phyloP scores from a whole-genome alignment of 805 yeast species.

The Yarrowia deformans region DNA sequence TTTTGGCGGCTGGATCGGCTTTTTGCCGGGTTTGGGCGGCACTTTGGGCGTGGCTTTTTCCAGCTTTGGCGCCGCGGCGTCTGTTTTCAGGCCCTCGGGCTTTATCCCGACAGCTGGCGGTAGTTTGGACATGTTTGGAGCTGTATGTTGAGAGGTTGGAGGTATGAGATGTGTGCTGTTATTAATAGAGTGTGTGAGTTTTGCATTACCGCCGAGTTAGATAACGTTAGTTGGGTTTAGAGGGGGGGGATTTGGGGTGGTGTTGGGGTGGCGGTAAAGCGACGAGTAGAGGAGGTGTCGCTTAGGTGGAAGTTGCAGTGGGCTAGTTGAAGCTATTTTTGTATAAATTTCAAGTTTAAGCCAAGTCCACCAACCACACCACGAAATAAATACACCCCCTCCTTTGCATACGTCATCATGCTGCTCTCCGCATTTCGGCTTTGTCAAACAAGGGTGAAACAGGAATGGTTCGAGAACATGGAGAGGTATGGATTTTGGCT shows the following conservation, averaged over 20 bases:
- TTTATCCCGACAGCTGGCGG: constrained; percentile 31
- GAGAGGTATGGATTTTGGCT: too few relatives aligned
- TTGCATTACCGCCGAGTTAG: neutral
- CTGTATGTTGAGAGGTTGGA: neutral
- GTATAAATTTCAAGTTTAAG: too few relatives aligned
- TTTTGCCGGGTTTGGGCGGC: constrained; percentile 10
- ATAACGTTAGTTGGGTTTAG: neutral
- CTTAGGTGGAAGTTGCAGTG: neutral
- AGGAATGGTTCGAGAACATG: neutral
- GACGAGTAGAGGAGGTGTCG: too few relatives aligned
- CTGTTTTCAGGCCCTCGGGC: constrained; percentile 15
- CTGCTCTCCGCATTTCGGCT: neutral
- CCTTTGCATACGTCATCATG: neutral
- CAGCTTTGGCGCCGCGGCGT: neutral
- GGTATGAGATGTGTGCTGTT: constrained; percentile 4
- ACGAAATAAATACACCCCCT: neutral
- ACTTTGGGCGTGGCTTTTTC: constrained; percentile 9
- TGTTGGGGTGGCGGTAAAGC: too few relatives aligned
- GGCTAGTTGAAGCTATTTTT: too few relatives aligned
- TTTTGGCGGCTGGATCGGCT: constrained; percentile 1
- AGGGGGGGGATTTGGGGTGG: neutral
- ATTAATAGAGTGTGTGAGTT: constrained; percentile 6
- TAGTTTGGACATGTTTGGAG: constrained; percentile 11
- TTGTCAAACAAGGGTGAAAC: neutral
- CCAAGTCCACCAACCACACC: neutral